Percentiles rank a stretch among this genome's conserved stretches.
phyloP scores from a whole-genome alignment of 2,329 filamentous ascomycete genomes.

The Cladosporium austrohemisphaericum region DNA sequence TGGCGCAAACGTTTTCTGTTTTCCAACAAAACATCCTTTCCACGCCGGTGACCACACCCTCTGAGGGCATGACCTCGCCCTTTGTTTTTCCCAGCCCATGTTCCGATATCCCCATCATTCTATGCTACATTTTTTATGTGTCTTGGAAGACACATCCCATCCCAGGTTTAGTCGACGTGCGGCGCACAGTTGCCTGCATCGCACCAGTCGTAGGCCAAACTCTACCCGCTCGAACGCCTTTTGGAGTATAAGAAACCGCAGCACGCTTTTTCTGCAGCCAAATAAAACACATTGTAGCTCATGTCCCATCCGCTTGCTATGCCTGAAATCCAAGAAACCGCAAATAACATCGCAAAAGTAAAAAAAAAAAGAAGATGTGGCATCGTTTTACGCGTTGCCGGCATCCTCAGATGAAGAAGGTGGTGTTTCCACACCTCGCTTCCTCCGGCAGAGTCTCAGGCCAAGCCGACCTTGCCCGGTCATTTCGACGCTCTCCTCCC shows the following conservation, averaged over 20 bases:
- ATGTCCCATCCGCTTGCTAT: neutral
- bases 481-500: constrained; percentile 36
- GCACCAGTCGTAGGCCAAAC: neutral
- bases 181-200: neutral
- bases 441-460: constrained; percentile 31
- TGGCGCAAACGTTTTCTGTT: too few species aligned
- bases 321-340: neutral
- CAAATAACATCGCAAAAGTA: neutral
- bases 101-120: neutral
- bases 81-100: too few species aligned
- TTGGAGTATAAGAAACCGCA: neutral
- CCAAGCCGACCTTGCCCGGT: constrained; percentile 37
- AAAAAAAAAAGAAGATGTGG: constrained; percentile 2
- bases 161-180: neutral
- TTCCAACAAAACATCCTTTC: too few species aligned
- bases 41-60: too few species aligned
- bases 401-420: constrained; percentile 19
- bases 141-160: neutral
- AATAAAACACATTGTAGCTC: constrained; percentile 2
- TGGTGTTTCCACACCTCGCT: constrained; percentile 31
- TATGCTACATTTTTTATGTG: neutral
- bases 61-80: too few species aligned
- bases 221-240: constrained; percentile 10
- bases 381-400: constrained; percentile 18
- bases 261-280: neutral